A percentile compares a stretch with the other conserved stretches of the same genome.
phyloP scores from a whole-genome alignment of 1,284 basidiomycete species.

The Mycosarcoma mackinlayi region DNA sequence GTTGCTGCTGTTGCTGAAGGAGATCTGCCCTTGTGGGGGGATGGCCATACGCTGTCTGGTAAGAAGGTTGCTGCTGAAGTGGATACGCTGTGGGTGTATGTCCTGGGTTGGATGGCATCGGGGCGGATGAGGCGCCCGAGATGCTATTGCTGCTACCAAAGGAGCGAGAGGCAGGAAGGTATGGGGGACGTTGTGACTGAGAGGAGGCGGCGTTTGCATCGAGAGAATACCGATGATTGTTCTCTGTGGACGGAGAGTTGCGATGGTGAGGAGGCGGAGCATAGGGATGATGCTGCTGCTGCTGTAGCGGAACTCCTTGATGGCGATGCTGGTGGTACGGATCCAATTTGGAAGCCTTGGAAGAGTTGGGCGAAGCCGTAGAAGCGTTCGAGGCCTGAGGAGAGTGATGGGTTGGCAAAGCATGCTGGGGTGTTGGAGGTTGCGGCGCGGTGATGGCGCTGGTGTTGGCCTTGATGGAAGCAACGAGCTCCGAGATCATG shows the following conservation, averaged over 20 bases:
- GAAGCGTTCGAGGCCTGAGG: constrained; percentile 10
- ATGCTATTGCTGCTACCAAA: constrained; percentile 25
- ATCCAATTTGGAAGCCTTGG: constrained; percentile 12
- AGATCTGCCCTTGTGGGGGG: constrained; percentile 13
- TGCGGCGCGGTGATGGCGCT: constrained; percentile 23
- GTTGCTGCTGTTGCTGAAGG: constrained; percentile 12
- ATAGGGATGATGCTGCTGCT: constrained; percentile 34
- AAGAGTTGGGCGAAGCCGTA: constrained; percentile 12
- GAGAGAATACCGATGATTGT: constrained; percentile 5
- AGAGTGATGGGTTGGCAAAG: constrained; percentile 10
- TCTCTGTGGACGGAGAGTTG: constrained; percentile 7
- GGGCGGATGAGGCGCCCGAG: not conserved
- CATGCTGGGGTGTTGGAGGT: not conserved
- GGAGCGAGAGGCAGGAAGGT: constrained; percentile 15
- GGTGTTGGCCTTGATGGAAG: constrained; percentile 43
- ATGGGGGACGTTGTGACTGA: constrained; percentile 21
- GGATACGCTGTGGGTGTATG: constrained; percentile 29
- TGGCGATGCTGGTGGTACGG: constrained; percentile 12
- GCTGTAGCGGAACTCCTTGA: constrained; percentile 15
- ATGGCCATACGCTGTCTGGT: constrained; percentile 23
- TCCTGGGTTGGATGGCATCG: constrained; percentile 3
- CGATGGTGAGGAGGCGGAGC: constrained; percentile 27
- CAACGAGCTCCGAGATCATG: constrained; percentile 49
- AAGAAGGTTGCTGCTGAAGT: constrained; percentile 29
- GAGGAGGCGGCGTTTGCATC: not conserved